A percentile compares a stretch with the other conserved stretches of the same genome.
Evolutionary conservation across 140 eudicot genomes (phyloP).

Genomic region (Cichorium intybus): DNA sequence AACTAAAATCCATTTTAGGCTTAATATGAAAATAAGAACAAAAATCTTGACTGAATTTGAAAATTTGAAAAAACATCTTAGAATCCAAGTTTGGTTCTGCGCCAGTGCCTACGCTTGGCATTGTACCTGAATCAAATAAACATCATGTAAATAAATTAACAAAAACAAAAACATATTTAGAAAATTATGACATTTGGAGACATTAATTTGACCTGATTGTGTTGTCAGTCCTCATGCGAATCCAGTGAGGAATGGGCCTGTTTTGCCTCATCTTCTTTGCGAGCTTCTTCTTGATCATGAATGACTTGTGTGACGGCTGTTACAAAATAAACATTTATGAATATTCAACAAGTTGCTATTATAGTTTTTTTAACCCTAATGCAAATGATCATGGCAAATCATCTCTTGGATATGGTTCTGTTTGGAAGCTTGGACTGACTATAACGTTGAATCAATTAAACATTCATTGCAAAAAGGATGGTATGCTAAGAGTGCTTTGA

Average conservation of each 20-base stretch:
- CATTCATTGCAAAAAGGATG: too few species aligned
- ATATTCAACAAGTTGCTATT: not conserved
- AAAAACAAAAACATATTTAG: not conserved
- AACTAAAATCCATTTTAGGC: not conserved
- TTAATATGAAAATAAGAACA: slow-evolving; percentile 7
- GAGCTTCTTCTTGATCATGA: slow-evolving; percentile 89
- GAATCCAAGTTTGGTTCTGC: slow-evolving; percentile 83
- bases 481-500: not conserved
- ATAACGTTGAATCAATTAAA: not conserved
- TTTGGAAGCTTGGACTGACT: not conserved
- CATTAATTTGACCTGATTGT: slow-evolving; percentile 52
- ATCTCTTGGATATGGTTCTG: not conserved
- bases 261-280: slow-evolving; percentile 97
- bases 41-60: slow-evolving; percentile 15
- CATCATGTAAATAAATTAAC: not conserved
- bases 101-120: slow-evolving; percentile 91
- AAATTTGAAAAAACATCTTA: slow-evolving; percentile 22
- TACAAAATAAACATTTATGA: not conserved
- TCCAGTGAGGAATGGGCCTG: slow-evolving; percentile 92
- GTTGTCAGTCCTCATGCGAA: slow-evolving; percentile 86
- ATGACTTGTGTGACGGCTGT: slow-evolving; percentile 92
- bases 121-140: slow-evolving; percentile 46
- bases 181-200: not conserved
- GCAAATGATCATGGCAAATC: not conserved
- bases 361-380: not conserved